Evolutionary conservation across 352 stramenopile species (phyloP), one percentile per base, ranked within the genome.

Genomic region (Phytophthora constricta): DNA sequence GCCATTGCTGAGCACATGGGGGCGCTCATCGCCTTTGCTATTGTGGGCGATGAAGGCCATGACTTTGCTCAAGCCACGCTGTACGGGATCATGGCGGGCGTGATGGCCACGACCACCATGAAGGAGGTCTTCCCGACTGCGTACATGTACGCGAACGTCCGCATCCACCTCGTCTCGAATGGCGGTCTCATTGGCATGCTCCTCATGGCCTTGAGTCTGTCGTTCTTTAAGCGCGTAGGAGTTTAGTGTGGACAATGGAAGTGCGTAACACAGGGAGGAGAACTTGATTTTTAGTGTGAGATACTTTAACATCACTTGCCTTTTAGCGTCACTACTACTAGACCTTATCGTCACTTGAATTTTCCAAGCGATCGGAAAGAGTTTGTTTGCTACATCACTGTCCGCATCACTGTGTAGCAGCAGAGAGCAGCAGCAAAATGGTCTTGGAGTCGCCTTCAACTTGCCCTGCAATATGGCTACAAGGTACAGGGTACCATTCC

Each of bases 91-190:
- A 92, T 98, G 25, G 82, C 80, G 9, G 96, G 96, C 34, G 98
- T 99, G 85, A 98, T 99, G 95, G 76, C 97, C 1, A 90, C 90
- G 2, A 97, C 98, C 70, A 89, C 84, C 42, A 73, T 97, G 56
- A 92, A 92, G 56, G 94, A 98, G 70, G 76, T 98, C 23, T 72
- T 98, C 27, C 96, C 93, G 13, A 98, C 93, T 2, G 93, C 92
- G 5, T 89, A 96, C 82, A 86, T 84, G 58, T 97, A 97, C 54
- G 91, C 95, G 51, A 80, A 85, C 23, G 79, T 87, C 31, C 80
- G 96, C 56, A 92, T 84, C 7, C 64, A 89, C 50, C 80, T 96
- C 39, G 87, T 97, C 16, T 91, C 92, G 5, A 74, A 92, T 43
- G 90, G 87, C 14, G 82, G 91, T 48, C 80, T 97, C 55, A 33